Base-by-base conservation (phyloP, 2,329 filamentous ascomycete species). In the Trichoderma pleuroti region DNA sequence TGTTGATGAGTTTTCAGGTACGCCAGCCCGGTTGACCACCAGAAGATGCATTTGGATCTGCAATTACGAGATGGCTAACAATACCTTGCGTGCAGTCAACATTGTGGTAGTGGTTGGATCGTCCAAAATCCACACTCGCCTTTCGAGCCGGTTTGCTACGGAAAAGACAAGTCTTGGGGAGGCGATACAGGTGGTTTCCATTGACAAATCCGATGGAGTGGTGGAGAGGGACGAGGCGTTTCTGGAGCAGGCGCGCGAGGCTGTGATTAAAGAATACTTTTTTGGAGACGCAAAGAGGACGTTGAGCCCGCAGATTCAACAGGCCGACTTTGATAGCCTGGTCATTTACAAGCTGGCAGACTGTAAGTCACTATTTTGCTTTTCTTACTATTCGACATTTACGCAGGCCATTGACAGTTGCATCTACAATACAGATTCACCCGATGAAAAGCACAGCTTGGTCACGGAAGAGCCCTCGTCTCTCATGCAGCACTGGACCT, bases 261-360 rank as follows among this genome's bases (percentile, higher is more conserved):
- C 91, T 0, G 88, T 92, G 64, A 94, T 98, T 66, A 91, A 92
- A 74, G 91, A 94, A 75, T 99, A 99, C 81, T 99, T 99, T 83
- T 99, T 98, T 78, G 96, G 96, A 11, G 91, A 92, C 73, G 82
- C 87, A 1, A 90, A 89, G 72, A 88, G 92, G 71, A 92, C 93
- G 0, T 84, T 99, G 2, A 96, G 92, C 59, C 96, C 96, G 0
- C 92, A 94, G 76, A 97, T 93, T 8, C 93, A 97, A 76, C 91
- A 92, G 71, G 88, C 97, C 5, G 91, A 93, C 73, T 96, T 94
- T 78, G 86, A 89, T 71, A 88, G 90, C 10, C 80, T 98, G 49
- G 86, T 88, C 2, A 86, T 98, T 56, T 97, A 92, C 83, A 89
- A 87, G 73, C 84, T 92, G 32, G 85, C 86, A 5, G 86, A 92